Evolutionary conservation across 2,329 filamentous ascomycete species (phyloP).

Genomic region (Pseudogymnoascus sp.): DNA sequence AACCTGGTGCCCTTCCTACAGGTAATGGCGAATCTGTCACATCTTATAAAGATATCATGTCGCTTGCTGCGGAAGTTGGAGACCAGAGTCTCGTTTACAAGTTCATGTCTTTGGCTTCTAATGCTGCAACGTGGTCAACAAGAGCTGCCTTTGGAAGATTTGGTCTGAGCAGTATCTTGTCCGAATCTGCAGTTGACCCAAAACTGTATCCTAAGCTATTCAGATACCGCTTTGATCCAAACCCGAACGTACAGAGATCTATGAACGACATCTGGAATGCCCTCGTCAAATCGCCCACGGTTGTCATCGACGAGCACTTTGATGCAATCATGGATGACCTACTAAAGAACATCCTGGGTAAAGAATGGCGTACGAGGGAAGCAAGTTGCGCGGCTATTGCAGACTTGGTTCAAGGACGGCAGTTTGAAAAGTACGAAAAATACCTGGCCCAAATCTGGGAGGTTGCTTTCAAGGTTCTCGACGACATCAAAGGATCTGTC

Average conservation of each 20-base stretch:
- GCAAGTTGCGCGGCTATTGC: conserved; percentile 85
- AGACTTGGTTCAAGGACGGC: conserved; percentile 75
- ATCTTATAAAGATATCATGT: conserved; percentile 97
- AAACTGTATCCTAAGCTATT: conserved; percentile 94
- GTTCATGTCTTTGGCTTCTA: conserved; percentile 95
- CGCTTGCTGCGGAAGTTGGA: conserved; percentile 87
- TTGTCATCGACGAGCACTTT: conserved; percentile 72
- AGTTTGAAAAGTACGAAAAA: conserved; percentile 67
- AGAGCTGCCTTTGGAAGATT: conserved; percentile 91
- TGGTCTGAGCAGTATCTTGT: conserved; percentile 83
- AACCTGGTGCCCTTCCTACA: conserved; percentile 80
- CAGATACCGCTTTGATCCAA: conserved; percentile 91
- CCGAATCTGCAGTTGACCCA: conserved; percentile 78
- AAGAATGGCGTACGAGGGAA: conserved; percentile 88
- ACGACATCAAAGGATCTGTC: conserved; percentile 92
- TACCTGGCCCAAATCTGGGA: conserved; percentile 82
- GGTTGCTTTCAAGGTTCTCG: conserved; percentile 79
- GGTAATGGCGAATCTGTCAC: conserved; percentile 83
- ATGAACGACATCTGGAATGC: conserved; percentile 99
- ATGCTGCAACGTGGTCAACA: conserved; percentile 96
- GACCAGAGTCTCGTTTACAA: conserved; percentile 95
- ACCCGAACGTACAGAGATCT: conserved; percentile 80
- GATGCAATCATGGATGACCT: conserved; percentile 83
- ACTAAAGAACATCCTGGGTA: conserved; percentile 74
- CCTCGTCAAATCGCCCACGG: conserved; percentile 77